These are phyloP conservation scores for Glaciozyma antarctica DNA, from an alignment of 768 basidiomycete species.

Conservation along the genomic window DNA sequence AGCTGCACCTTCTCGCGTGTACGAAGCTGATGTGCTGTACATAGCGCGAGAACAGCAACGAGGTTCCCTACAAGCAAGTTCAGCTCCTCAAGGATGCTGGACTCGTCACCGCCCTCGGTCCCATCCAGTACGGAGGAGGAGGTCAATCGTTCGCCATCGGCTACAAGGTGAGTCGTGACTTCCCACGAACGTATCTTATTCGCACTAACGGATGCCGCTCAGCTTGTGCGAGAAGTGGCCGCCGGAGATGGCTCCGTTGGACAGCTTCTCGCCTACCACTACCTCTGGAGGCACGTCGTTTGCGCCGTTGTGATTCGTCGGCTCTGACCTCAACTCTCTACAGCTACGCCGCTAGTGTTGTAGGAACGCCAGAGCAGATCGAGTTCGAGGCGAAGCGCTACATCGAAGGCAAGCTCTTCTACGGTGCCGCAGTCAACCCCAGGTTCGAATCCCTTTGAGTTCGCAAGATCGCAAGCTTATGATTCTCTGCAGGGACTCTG, in stretches of 20 bases:
- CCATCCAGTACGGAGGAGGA: constrained; percentile 1
- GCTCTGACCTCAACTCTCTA: background rate
- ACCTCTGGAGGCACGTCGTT: background rate
- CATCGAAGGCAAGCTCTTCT: constrained; percentile 2
- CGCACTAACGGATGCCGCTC: background rate
- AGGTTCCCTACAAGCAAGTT: constrained; percentile 5
- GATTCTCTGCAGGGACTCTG: background rate
- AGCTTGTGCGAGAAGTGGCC: constrained; percentile 1
- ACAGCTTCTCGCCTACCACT: constrained; percentile 10
- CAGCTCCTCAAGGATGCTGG: constrained; percentile 14
- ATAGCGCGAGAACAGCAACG: constrained; percentile 2
- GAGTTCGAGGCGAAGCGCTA: constrained; percentile 1
- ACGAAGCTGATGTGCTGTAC: background rate
- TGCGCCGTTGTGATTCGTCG: too few species aligned
- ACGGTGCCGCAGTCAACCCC: constrained; percentile 13
- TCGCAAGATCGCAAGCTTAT: background rate
- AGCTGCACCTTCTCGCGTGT: background rate
- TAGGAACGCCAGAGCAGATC: constrained; percentile 6
- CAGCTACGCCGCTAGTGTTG: constrained; percentile 1
- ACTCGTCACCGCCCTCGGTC: constrained; percentile 8
- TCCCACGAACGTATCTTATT: background rate
- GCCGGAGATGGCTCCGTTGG: constrained; percentile 7
- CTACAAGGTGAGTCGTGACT: background rate
- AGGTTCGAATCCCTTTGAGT: background rate
- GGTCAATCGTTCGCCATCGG: constrained; percentile 1